A percentile compares a stretch with the other conserved stretches of the same genome.
Conservation (phyloP, 768 basidiomycete species). For the Rhodosporidiobolus sp. region DNA sequence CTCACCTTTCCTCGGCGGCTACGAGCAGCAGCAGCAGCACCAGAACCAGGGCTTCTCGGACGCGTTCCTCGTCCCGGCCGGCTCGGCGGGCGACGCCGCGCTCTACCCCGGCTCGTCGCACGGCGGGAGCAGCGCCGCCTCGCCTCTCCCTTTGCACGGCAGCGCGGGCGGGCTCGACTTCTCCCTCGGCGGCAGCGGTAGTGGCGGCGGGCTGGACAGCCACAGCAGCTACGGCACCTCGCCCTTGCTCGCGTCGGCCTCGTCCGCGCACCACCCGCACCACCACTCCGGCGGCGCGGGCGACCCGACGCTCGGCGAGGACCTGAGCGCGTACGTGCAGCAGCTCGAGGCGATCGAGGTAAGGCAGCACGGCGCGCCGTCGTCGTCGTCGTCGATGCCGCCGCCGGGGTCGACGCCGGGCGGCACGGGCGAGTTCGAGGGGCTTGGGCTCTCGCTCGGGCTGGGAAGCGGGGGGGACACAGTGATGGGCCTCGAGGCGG, state of each 20-base stretch:
- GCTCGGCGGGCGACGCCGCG: not conserved
- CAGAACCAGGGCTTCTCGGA: not conserved
- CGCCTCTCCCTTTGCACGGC: not conserved
- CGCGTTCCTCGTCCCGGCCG: not conserved
- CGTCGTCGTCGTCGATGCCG: not conserved
- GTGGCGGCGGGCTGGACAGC: too few species aligned
- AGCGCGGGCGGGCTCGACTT: too few species aligned
- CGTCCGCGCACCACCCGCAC: not conserved
- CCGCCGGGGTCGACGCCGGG: too few species aligned
- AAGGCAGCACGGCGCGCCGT: too few species aligned
- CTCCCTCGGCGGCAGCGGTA: not conserved
- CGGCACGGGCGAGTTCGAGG: not conserved
- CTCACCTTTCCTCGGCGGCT: not conserved
- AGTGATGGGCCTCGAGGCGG: not conserved
- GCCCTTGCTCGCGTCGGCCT: not conserved
- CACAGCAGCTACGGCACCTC: not conserved
- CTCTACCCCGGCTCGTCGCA: not conserved
- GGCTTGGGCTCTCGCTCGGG: conserved; percentile 5
- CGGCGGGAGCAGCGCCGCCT: too few species aligned
- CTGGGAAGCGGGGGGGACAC: not conserved
- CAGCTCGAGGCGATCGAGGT: conserved; percentile 8
- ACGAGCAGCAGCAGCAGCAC: not conserved
- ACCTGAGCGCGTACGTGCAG: conserved; percentile 14
- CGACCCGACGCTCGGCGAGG: not conserved
- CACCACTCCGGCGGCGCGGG: not conserved